phyloP scores from a whole-genome alignment of 176 grass and related monocot genomes.

The Guadua angustifolia region DNA sequence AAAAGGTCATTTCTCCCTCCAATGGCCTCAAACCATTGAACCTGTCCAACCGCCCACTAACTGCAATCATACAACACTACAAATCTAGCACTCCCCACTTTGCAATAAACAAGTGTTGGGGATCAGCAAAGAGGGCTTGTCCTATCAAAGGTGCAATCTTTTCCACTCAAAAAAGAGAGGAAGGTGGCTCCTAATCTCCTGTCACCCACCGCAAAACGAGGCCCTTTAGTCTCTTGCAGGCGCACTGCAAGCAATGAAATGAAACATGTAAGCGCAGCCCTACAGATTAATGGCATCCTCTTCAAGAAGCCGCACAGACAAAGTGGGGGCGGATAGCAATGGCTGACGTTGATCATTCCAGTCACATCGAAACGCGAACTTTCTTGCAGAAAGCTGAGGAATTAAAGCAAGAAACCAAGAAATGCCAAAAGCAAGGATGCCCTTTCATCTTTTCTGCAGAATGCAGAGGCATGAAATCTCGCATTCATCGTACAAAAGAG shows the following conservation, averaged over 20 bases:
- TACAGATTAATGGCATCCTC: constrained; percentile 26
- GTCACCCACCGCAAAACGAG: constrained; percentile 2
- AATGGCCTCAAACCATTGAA: constrained; percentile 21
- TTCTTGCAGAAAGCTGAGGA: constrained; percentile 26
- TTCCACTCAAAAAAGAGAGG: constrained; percentile 33
- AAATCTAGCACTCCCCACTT: constrained; percentile 33
- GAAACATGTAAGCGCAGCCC: neutral
- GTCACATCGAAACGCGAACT: constrained; percentile 44
- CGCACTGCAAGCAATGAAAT: neutral
- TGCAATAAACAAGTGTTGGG: constrained; percentile 30
- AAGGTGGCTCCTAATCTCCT: constrained; percentile 34
- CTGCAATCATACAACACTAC: constrained; percentile 41
- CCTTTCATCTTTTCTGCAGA: constrained; percentile 30
- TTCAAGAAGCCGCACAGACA: neutral
- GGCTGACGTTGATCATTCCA: neutral
- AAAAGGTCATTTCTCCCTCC: neutral
- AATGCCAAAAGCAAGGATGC: constrained; percentile 16
- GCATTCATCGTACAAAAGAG: neutral
- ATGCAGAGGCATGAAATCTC: constrained; percentile 26
- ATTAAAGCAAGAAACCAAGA: constrained; percentile 7
- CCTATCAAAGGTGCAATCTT: constrained; percentile 44
- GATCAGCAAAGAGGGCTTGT: constrained; percentile 44
- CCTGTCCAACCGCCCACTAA: constrained; percentile 51
- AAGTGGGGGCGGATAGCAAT: neutral
- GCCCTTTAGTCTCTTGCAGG: constrained; percentile 17